A percentile compares a stretch with the other conserved stretches of the same genome.
These are phyloP conservation scores for Osmozyma mogii DNA, from an alignment of 805 yeast species.

Conservation along the genomic window DNA sequence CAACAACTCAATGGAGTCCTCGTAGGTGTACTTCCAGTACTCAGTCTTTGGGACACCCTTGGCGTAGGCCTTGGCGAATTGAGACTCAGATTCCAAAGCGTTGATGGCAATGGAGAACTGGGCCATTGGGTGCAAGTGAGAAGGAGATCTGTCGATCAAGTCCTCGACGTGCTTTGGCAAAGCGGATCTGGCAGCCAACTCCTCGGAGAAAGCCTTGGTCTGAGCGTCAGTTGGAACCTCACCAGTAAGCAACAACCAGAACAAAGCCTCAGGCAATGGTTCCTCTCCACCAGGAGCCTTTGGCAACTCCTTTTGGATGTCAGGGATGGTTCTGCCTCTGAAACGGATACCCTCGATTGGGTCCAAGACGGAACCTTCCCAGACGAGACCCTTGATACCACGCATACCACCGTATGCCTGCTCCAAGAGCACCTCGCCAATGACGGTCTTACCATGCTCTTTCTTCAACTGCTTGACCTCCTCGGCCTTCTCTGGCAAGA, in stretches of 20 bases:
- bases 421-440: slow-evolving; percentile 12
- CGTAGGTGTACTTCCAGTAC: slow-evolving; percentile 71
- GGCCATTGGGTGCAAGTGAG: slow-evolving; percentile 75
- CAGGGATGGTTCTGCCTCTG: slow-evolving; percentile 69
- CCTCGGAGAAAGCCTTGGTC: slow-evolving; percentile 46
- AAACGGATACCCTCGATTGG: slow-evolving; percentile 71
- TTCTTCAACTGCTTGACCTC: slow-evolving; percentile 84
- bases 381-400: slow-evolving; percentile 63
- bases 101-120: slow-evolving; percentile 71
- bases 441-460: slow-evolving; percentile 76
- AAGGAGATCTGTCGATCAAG: slow-evolving; percentile 56
- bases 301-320: slow-evolving; percentile 61
- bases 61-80: slow-evolving; percentile 66
- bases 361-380: slow-evolving; percentile 77
- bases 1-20: slow-evolving; percentile 61
- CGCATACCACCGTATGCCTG: slow-evolving; percentile 66
- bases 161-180: slow-evolving; percentile 59
- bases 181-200: slow-evolving; percentile 56
- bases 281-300: slow-evolving; percentile 49
- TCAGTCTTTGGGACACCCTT: slow-evolving; percentile 59
- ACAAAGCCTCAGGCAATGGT: slow-evolving; percentile 69
- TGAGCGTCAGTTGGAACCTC: slow-evolving; percentile 58
- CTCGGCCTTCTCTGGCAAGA: slow-evolving; percentile 86
- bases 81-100: slow-evolving; percentile 64
- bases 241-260: slow-evolving; percentile 74